phyloP scores from a whole-genome alignment of 331 rosid genomes.

The Ulmus americana region DNA sequence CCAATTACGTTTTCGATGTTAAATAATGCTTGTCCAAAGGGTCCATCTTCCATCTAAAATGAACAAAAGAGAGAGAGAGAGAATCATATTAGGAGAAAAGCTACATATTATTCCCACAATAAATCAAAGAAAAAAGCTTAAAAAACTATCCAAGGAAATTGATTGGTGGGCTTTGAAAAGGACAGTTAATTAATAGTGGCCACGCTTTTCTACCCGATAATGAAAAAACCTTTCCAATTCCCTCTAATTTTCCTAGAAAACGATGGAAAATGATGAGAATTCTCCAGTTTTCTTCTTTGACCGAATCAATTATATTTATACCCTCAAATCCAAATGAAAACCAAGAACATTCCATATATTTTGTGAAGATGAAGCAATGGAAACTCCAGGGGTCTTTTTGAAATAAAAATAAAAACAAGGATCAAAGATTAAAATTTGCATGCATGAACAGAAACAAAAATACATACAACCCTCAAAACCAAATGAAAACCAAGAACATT shows the following conservation, averaged over 20 bases:
- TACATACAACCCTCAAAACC: not conserved
- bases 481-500: not conserved
- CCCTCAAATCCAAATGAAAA: not conserved
- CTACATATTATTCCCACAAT: constrained; percentile 62
- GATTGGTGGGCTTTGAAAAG: constrained; percentile 36
- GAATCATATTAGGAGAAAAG: constrained; percentile 42
- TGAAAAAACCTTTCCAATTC: too few relatives aligned
- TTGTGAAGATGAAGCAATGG: not conserved
- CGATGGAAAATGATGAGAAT: not conserved
- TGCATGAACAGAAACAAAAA: constrained; percentile 5
- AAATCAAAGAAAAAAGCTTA: constrained; percentile 29
- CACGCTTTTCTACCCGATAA: not conserved
- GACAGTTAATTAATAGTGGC: constrained; percentile 33
- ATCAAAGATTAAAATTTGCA: not conserved
- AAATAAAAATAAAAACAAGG: not conserved
- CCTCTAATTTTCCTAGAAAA: too few relatives aligned
- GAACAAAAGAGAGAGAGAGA: constrained; percentile 39
- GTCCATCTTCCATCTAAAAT: constrained; percentile 28
- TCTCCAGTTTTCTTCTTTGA: constrained; percentile 6
- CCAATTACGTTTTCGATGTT: constrained; percentile 38
- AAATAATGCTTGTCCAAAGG: constrained; percentile 33
- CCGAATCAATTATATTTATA: not conserved
- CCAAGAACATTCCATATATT: not conserved
- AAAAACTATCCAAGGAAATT: constrained; percentile 34
- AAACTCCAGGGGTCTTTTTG: too few relatives aligned